Conservation (phyloP, 78 protist genomes). For the Isochrysis galbana region DNA sequence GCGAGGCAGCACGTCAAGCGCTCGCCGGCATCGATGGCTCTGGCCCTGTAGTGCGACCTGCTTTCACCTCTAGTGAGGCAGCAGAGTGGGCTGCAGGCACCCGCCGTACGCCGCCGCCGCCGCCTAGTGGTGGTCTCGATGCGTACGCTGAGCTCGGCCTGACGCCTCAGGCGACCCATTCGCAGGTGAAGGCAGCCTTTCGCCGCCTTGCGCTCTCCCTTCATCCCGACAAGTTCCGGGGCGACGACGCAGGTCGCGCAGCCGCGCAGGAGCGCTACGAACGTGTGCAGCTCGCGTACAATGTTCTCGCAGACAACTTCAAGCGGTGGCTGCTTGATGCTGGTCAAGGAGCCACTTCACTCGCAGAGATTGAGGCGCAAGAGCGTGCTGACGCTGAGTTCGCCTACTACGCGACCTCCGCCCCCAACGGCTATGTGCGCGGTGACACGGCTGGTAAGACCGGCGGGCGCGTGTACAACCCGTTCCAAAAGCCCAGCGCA, state of each 20-base stretch:
- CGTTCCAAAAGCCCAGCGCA: neutral
- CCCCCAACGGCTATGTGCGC: neutral
- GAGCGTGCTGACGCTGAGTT: neutral
- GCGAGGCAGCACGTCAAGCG: neutral
- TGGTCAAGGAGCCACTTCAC: neutral
- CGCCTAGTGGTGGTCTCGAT: neutral
- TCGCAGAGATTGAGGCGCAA: neutral
- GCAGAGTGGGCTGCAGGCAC: too few relatives aligned
- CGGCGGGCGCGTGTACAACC: neutral
- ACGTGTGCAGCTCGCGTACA: neutral
- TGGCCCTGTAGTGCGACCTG: neutral
- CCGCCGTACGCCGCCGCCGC: too few relatives aligned
- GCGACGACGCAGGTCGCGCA: neutral
- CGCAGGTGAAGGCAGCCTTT: neutral
- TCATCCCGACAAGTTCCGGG: neutral
- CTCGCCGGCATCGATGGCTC: neutral
- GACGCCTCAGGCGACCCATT: neutral
- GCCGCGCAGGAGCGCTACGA: neutral
- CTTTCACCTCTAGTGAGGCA: too few relatives aligned
- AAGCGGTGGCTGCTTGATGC: neutral
- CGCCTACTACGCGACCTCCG: neutral
- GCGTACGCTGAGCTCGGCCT: neutral
- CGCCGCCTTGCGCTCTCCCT: neutral
- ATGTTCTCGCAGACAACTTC: neutral
- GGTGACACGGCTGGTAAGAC: neutral